Evolutionary conservation across 371 early-diverging fungal genomes (phyloP).

Genomic region (Mortierella sp.): DNA sequence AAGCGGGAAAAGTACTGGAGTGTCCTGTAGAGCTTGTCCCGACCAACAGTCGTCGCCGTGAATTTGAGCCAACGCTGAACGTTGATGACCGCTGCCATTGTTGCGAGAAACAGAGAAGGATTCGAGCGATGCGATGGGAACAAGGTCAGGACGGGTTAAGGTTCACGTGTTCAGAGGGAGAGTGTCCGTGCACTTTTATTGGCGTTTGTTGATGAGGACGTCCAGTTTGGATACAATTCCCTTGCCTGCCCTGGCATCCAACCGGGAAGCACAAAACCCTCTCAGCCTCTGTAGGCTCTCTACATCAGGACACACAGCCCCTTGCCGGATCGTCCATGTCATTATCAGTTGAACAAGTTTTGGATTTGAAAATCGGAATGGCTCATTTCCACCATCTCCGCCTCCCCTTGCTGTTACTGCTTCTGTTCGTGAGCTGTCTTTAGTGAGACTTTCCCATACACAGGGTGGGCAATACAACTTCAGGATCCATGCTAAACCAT

Average conservation of each 20-base stretch:
- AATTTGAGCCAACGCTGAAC: slow-evolving; percentile 54
- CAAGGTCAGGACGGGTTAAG: too few relatives aligned
- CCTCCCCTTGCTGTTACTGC: background rate
- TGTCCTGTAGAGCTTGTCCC: slow-evolving; percentile 81
- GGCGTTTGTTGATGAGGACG: slow-evolving; percentile 27
- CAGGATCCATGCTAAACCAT: slow-evolving; percentile 7
- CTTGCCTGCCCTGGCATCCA: slow-evolving; percentile 28
- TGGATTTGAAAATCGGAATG: slow-evolving; percentile 24
- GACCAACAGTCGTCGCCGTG: slow-evolving; percentile 72
- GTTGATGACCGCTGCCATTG: slow-evolving; percentile 50
- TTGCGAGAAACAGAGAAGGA: background rate
- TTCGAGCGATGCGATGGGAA: background rate
- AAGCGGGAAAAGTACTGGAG: slow-evolving; percentile 84
- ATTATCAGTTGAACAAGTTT: slow-evolving; percentile 31
- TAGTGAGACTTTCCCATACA: background rate
- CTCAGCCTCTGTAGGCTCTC: slow-evolving; percentile 23
- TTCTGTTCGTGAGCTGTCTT: background rate
- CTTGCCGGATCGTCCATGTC: slow-evolving; percentile 40
- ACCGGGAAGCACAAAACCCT: slow-evolving; percentile 27
- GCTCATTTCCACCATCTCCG: background rate
- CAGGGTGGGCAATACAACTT: slow-evolving; percentile 16
- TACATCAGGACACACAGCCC: slow-evolving; percentile 29
- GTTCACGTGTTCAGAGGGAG: too few relatives aligned
- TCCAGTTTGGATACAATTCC: slow-evolving; percentile 33
- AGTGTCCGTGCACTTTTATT: background rate